These are phyloP conservation scores for Boletus speciosus DNA, from an alignment of 768 basidiomycete species.

Conservation along the genomic window DNA sequence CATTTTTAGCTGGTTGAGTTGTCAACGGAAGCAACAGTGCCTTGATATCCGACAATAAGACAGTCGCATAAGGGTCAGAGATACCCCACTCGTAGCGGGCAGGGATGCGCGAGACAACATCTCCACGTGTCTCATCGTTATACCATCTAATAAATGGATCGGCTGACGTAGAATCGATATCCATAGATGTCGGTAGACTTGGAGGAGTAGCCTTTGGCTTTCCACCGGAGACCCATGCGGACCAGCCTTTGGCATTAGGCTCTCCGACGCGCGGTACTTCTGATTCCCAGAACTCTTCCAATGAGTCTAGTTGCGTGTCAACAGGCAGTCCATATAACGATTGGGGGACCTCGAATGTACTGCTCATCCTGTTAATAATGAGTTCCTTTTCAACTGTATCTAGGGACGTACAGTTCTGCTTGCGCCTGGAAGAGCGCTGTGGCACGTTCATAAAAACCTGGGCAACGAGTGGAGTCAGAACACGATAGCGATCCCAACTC, in stretches of 20 bases:
- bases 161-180: constrained; percentile 26
- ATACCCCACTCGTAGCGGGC: constrained; percentile 49
- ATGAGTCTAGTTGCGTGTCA: constrained; percentile 46
- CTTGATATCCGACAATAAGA: constrained; percentile 73
- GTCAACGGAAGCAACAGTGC: constrained; percentile 49
- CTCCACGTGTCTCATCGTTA: constrained; percentile 48
- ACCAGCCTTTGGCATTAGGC: constrained; percentile 63
- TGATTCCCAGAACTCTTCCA: constrained; percentile 85
- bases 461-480: constrained; percentile 1
- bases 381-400: neutral
- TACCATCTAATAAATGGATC: constrained; percentile 76
- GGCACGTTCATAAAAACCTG: constrained; percentile 73
- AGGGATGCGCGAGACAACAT: constrained; percentile 45
- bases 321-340: constrained; percentile 42
- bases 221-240: constrained; percentile 50
- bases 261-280: constrained; percentile 79
- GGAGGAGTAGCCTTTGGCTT: constrained; percentile 30
- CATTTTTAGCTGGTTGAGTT: constrained; percentile 43
- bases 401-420: constrained; percentile 63
- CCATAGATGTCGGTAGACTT: constrained; percentile 13
- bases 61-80: constrained; percentile 66
- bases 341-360: constrained; percentile 57
- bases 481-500: neutral
- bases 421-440: constrained; percentile 81
- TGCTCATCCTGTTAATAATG: constrained; percentile 27